Conservation (phyloP, 164 flowering plant species). For the Cinnamomum micranthum region DNA sequence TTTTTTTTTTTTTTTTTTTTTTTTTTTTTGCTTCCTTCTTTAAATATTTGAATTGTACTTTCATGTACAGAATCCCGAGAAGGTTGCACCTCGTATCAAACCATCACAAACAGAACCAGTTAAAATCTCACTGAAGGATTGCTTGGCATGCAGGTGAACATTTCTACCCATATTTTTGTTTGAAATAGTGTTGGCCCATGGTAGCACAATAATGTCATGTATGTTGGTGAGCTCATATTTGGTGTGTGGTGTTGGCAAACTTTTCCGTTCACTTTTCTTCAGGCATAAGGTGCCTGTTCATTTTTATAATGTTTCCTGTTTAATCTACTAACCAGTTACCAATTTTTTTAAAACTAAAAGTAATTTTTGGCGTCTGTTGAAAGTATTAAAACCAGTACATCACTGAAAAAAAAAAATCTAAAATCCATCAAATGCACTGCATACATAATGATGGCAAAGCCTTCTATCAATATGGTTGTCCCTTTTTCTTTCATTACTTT, state of each 20-base stretch:
- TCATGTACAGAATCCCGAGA: constrained; percentile 29
- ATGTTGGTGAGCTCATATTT: background rate
- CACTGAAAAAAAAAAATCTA: too few species aligned
- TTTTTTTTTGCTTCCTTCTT: background rate
- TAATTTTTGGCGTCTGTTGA: too few species aligned
- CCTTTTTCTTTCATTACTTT: too few species aligned
- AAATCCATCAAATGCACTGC: too few species aligned
- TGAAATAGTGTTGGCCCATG: background rate
- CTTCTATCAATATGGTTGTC: too few species aligned
- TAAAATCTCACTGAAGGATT: constrained; percentile 88
- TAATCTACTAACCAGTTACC: background rate
- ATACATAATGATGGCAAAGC: too few species aligned
- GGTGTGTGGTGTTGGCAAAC: background rate
- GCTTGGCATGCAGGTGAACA: constrained; percentile 91
- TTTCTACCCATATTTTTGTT: background rate
- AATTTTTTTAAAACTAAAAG: too few species aligned
- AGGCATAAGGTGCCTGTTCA: background rate
- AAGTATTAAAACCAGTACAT: too few species aligned
- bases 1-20: too few species aligned
- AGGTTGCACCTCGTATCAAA: constrained; percentile 34
- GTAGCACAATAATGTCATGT: background rate
- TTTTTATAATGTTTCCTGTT: background rate
- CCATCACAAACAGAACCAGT: constrained; percentile 58
- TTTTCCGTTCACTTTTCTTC: background rate
- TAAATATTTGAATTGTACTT: constrained; percentile 1